Evolutionary conservation across 768 basidiomycete species (phyloP).

Genomic region (Boletus subcaerulescens): DNA sequence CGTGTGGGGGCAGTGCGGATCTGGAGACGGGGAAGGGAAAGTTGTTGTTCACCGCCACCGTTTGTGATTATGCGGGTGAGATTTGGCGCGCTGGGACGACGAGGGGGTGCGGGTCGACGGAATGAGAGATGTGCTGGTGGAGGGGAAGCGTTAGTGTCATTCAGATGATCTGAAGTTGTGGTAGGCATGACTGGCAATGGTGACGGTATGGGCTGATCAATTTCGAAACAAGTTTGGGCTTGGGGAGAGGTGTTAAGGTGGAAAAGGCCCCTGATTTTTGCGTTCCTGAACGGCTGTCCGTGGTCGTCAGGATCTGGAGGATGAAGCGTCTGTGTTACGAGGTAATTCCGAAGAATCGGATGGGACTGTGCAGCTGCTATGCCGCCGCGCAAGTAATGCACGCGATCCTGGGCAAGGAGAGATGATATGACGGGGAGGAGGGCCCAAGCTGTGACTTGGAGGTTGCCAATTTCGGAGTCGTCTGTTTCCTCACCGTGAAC

Average conservation of each 20-base stretch:
- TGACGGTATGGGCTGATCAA: conserved; percentile 51
- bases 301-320: conserved; percentile 9
- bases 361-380: conserved; percentile 60
- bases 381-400: conserved; percentile 73
- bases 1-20: conserved; percentile 57
- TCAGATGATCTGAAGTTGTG: conserved; percentile 34
- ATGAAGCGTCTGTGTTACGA: conserved; percentile 33
- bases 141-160: conserved; percentile 56
- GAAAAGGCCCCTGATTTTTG: conserved; percentile 53
- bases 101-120: conserved; percentile 46
- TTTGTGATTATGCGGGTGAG: conserved; percentile 62
- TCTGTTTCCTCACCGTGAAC: conserved; percentile 81
- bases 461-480: conserved; percentile 54
- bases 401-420: conserved; percentile 51
- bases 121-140: conserved; percentile 64
- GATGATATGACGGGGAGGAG: conserved; percentile 62
- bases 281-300: conserved; percentile 23
- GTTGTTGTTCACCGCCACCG: conserved; percentile 41
- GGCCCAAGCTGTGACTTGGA: conserved; percentile 63
- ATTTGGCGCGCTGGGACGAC: conserved; percentile 62
- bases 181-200: conserved; percentile 60
- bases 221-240: conserved; percentile 51
- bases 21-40: conserved; percentile 54
- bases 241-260: conserved; percentile 64
- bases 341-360: conserved; percentile 49